Evolutionary conservation across 1,139 yeast species (phyloP), one percentile per base, ranked within the genome.

Genomic region (Candida albicans): DNA sequence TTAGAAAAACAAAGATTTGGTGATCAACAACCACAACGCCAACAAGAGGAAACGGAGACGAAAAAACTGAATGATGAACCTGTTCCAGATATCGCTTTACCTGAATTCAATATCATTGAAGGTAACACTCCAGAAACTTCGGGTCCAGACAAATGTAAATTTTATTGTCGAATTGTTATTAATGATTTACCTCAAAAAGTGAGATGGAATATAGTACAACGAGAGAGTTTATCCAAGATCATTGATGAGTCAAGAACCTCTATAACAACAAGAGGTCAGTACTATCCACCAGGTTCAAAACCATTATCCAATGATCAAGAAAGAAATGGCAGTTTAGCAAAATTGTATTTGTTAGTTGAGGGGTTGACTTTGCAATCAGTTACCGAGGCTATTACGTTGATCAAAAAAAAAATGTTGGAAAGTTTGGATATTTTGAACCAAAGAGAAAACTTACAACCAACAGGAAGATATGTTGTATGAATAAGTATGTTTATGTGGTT

Each of bases 171-270:
- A 34, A 73, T 93, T 44, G 80, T 81, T 41, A 84, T 91, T 52
- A 93, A 93, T 55, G 97, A 93, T 58, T 70, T 87, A 27, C 96
- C 98, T 0, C 93, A 87, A 56, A 73, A 78, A 37, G 93, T 91
- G 0, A 70, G 99, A 53, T 85, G 96, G 95, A 76, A 76, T 41
- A 91, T 87, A 4, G 83, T 91, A 3, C 83, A 85, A 49, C 75
- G 86, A 28, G 84, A 84, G 2, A 82, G 80, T 37, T 71, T 87
- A 41, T 65, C 79, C 2, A 79, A 78, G 52, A 76, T 93, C 38
- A 81, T 82, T 40, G 96, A 88, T 40, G 71, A 81, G 36, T 84
- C 95, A 0, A 77, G 84, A 1, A 83, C 93, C 0, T 83, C 96
- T 4, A 82, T 91, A 41, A 90, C 97, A 1, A 81, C 82, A 42